These are phyloP conservation scores for Colletotrichum aenigma DNA, from an alignment of 2,329 filamentous ascomycete genomes.

Conservation along the genomic window DNA sequence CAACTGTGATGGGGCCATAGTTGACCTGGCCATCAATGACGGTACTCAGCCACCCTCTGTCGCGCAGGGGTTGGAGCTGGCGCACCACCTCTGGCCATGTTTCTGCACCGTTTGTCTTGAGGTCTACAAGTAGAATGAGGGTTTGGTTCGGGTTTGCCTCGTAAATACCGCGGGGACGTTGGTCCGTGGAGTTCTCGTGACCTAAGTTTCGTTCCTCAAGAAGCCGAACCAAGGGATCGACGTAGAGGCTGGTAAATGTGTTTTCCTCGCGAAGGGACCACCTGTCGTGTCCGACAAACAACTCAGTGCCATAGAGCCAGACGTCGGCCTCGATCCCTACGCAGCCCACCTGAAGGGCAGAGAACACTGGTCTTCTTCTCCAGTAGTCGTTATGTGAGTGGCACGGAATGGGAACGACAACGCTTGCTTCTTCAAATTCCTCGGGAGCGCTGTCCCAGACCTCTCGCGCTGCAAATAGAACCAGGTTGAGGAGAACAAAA, in stretches of 20 bases:
- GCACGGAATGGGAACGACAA: slow-evolving; percentile 57
- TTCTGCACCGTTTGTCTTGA: slow-evolving; percentile 63
- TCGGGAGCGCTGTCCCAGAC: slow-evolving; percentile 5
- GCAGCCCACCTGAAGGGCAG: slow-evolving; percentile 64
- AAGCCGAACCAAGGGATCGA: slow-evolving; percentile 66
- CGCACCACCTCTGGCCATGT: slow-evolving; percentile 58
- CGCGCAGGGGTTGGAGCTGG: slow-evolving; percentile 63
- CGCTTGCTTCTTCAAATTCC: neutral
- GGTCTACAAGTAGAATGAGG: slow-evolving; percentile 69
- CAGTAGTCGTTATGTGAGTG: slow-evolving; percentile 78
- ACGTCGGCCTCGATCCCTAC: slow-evolving; percentile 73
- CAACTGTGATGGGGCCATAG: slow-evolving; percentile 66
- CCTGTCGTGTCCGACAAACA: slow-evolving; percentile 69
- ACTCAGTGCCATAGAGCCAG: slow-evolving; percentile 58
- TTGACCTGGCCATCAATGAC: slow-evolving; percentile 55
- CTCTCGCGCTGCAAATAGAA: slow-evolving; percentile 6
- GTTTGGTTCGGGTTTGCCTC: slow-evolving; percentile 55
- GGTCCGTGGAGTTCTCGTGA: slow-evolving; percentile 46
- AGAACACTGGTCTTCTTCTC: slow-evolving; percentile 65
- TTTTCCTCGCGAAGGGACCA: slow-evolving; percentile 55
- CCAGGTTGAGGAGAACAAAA: slow-evolving; percentile 13
- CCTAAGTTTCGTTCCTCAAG: slow-evolving; percentile 54
- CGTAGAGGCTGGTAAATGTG: slow-evolving; percentile 66
- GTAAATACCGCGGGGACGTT: slow-evolving; percentile 56
- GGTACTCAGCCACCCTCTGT: slow-evolving; percentile 60